A percentile compares a stretch with the other conserved stretches of the same genome.
phyloP scores from a whole-genome alignment of 2,329 filamentous ascomycete genomes.

The Nannizziopsis arthrosporioides region DNA sequence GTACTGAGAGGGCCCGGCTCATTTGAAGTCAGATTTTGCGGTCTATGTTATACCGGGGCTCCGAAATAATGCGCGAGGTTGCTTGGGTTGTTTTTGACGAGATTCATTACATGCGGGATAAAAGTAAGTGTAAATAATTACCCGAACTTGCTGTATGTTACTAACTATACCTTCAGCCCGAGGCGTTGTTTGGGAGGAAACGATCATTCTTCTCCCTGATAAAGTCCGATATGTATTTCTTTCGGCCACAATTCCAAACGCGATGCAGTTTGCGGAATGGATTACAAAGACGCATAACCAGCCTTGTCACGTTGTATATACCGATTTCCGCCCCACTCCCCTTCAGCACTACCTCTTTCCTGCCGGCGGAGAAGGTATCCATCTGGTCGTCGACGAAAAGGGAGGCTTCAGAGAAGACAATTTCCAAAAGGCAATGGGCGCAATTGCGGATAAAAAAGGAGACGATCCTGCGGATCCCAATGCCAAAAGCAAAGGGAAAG shows the following conservation, averaged over 20 bases:
- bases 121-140: conserved; percentile 35
- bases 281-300: conserved; percentile 96
- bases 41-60: conserved; percentile 95
- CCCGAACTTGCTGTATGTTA: neutral
- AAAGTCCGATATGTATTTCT: conserved; percentile 98
- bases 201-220: conserved; percentile 92
- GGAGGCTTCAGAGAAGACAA: conserved; percentile 93
- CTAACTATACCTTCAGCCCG: conserved; percentile 40
- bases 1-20: neutral
- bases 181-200: conserved; percentile 98
- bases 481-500: conserved; percentile 72
- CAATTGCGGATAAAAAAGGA: conserved; percentile 78
- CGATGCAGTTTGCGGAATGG: conserved; percentile 99
- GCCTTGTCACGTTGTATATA: conserved; percentile 97
- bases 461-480: conserved; percentile 68
- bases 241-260: conserved; percentile 95
- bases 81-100: conserved; percentile 98
- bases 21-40: conserved; percentile 59
- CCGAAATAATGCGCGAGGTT: conserved; percentile 98
- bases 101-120: conserved; percentile 96
- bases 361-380: conserved; percentile 79
- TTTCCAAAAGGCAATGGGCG: conserved; percentile 88
- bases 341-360: conserved; percentile 98
- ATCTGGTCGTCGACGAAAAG: conserved; percentile 92
- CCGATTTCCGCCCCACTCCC: conserved; percentile 92